Conservation (phyloP, 805 yeast species). For the Cyberlindnera meyerae region DNA sequence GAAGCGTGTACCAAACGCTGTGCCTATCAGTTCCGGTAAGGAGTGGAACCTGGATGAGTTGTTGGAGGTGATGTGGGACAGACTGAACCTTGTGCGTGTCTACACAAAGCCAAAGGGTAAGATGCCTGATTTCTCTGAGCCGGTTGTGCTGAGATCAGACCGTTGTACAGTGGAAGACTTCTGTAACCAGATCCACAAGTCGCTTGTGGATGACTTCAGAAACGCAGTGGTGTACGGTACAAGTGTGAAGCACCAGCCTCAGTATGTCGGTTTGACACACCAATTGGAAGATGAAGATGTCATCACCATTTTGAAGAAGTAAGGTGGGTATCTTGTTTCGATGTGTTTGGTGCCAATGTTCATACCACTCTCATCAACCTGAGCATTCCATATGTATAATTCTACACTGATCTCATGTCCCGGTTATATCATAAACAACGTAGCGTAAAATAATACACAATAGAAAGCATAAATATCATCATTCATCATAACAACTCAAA, state of each 20-base stretch:
- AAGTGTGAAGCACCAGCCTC: slow-evolving; percentile 97
- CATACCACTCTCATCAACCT: slow-evolving; percentile 1
- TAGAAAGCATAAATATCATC: no score
- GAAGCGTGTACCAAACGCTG: slow-evolving; percentile 92
- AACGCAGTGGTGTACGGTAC: slow-evolving; percentile 90
- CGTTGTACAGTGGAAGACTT: slow-evolving; percentile 89
- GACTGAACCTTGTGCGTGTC: slow-evolving; percentile 85
- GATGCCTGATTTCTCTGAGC: slow-evolving; percentile 91
- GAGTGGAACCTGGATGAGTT: slow-evolving; percentile 98
- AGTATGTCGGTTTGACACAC: slow-evolving; percentile 86
- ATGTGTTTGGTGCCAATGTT: slow-evolving; percentile 3
- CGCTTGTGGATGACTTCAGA: slow-evolving; percentile 88
- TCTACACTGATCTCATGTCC: no score
- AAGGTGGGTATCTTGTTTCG: no score
- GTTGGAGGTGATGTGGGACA: slow-evolving; percentile 92
- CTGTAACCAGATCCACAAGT: slow-evolving; percentile 94
- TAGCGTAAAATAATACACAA: no score
- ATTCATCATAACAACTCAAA: not conserved
- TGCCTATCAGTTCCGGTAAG: slow-evolving; percentile 91
- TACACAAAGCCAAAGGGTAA: slow-evolving; percentile 96
- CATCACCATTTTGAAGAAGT: slow-evolving; percentile 84
- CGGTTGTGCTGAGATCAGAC: slow-evolving; percentile 83
- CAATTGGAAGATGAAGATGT: slow-evolving; percentile 92
- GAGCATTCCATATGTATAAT: no score
- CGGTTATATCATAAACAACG: no score